Conservation (phyloP, 345 rosid genomes). For the Arabis alpina region DNA sequence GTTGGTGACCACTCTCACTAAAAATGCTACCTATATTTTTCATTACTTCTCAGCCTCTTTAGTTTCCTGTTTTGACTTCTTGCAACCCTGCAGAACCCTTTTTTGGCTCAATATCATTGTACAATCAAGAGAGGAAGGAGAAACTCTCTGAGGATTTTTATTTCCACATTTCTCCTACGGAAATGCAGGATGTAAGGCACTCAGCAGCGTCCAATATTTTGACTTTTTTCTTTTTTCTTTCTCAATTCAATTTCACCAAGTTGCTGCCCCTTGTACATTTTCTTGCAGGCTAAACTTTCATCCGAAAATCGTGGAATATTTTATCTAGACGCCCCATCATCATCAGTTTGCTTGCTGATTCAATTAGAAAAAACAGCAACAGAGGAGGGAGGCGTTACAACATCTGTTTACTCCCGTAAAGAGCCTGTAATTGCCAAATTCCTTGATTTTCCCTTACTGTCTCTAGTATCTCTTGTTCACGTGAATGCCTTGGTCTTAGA, state of each 20-base stretch:
- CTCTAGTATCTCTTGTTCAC: conserved; percentile 14
- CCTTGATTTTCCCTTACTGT: conserved; percentile 12
- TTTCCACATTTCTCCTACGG: conserved; percentile 71
- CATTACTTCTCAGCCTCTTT: conserved; percentile 20
- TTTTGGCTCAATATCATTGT: conserved; percentile 85
- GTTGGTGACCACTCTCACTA: conserved; percentile 62
- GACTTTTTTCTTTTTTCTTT: neutral
- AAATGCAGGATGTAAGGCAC: conserved; percentile 80
- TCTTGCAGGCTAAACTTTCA: conserved; percentile 62
- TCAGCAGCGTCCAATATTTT: conserved; percentile 1
- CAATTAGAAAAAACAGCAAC: conserved; percentile 95
- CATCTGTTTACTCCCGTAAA: conserved; percentile 98
- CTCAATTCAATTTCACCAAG: conserved; percentile 11
- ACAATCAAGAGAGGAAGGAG: conserved; percentile 95
- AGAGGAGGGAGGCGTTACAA: conserved; percentile 89
- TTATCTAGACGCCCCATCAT: conserved; percentile 91
- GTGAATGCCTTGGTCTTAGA: conserved; percentile 25
- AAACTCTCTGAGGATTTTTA: conserved; percentile 90
- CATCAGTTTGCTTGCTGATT: conserved; percentile 83
- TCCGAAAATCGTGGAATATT: conserved; percentile 78
- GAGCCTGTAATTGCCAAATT: conserved; percentile 76
- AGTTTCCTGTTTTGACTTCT: conserved; percentile 37
- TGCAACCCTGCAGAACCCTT: conserved; percentile 77
- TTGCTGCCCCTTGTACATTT: conserved; percentile 24
- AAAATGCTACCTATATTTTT: conserved; percentile 24